Base-by-base conservation (phyloP, 1,284 basidiomycete species). In the Cystobasidium pallidum region DNA sequence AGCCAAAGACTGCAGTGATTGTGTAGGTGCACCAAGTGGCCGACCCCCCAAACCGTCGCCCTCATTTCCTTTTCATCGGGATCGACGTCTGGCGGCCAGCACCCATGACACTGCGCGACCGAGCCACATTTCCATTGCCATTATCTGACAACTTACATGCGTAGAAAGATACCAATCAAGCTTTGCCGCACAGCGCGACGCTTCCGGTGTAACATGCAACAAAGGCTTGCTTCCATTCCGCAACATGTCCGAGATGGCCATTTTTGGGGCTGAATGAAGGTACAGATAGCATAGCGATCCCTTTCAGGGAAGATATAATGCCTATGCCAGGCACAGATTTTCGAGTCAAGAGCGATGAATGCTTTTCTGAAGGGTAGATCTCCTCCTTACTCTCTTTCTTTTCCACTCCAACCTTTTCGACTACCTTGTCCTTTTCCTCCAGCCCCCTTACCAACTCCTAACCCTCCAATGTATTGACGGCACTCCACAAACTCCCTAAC, bases 321-420 rank as follows among this genome's bases (percentile, higher is more conserved):
- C 21, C 21, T 26, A 4, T n/a, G n/a, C n/a, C 10, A n/a, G 45
- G 45, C 45, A 24, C 17, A 28, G n/a, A 45, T 45, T 24, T 51
- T 13, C 10, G 8, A 21, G 45, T 47, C 10, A n/a, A 47, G 45
- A n/a, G n/a, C n/a, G n/a, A n/a, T n/a, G n/a, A n/a, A n/a, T n/a
- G n/a, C n/a, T n/a, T n/a, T n/a, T n/a, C n/a, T n/a, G n/a, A n/a
- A n/a, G n/a, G n/a, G n/a, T n/a, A n/a, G n/a, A n/a, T n/a, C n/a
- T n/a, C n/a, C n/a, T n/a, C n/a, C n/a, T n/a, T n/a, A n/a, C n/a
- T 3, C 32, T 28, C 52, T 55, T 19, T 58, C 55, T 30, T 58
- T 58, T 41, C 36, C 32, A 34, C 28, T 24, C 32, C 32, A 41
- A 34, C 32, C 39, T 41, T 19, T 34, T 58, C 52, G 28, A 30